Evolutionary conservation across 202 grass and related monocot genomes (phyloP).

Genomic region (Hordeum pubiflorum): DNA sequence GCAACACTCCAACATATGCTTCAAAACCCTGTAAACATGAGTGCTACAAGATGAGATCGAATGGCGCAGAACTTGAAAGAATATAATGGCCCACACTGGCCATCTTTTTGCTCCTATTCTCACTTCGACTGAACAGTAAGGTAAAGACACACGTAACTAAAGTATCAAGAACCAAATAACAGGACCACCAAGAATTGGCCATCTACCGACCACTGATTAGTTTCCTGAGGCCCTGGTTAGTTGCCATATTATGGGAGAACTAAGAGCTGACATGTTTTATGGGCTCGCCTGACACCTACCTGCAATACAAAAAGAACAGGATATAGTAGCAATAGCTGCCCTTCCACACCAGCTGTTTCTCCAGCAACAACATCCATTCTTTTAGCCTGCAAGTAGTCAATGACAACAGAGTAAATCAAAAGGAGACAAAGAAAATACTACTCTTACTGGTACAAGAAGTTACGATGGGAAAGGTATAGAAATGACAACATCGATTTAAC

Average conservation of each 20-base stretch:
- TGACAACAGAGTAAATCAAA: conserved; percentile 11
- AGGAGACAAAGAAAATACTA: neutral
- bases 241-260: neutral
- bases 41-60: neutral
- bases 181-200: neutral
- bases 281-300: conserved; percentile 30
- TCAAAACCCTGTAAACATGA: conserved; percentile 75
- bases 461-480: neutral
- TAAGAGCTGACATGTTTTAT: neutral
- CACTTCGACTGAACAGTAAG: neutral
- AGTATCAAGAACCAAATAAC: neutral
- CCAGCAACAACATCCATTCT: conserved; percentile 99
- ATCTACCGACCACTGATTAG: neutral
- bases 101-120: neutral
- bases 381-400: conserved; percentile 62
- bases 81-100: neutral
- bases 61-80: neutral
- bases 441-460: neutral
- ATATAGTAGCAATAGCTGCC: conserved; percentile 82
- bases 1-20: conserved; percentile 86
- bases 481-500: neutral
- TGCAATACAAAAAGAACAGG: conserved; percentile 91
- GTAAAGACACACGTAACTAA: neutral
- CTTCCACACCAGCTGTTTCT: conserved; percentile 96
- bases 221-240: neutral